Base-by-base conservation (phyloP, 768 basidiomycete species). In the Pilatotrama ljubarskyi region DNA sequence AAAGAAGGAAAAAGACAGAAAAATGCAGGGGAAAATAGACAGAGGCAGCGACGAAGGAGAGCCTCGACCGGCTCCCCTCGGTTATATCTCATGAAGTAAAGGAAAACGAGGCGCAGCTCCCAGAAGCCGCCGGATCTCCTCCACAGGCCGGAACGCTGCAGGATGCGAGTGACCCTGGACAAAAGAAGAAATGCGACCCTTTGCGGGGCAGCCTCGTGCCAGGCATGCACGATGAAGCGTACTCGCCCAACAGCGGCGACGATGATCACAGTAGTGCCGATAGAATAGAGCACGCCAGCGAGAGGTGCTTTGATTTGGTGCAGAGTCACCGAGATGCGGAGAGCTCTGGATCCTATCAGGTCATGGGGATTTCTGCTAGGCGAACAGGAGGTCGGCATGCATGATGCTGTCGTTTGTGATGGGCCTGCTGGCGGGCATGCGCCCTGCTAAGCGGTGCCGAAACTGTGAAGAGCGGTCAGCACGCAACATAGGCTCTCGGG, bases 21-120 rank as follows among this genome's bases (percentile, higher is more conserved):
- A 51, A 57, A 32, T 40, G 6, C 35, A 15, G 48, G 51, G 51
- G 32, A 58, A 54, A 53, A 36, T 1, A 29, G 40, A 25, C 50
- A 43, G 25, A 26, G 29, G 36, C 44, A 55, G 51, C 50, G 49
- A 47, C 29, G 58, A 32, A 40, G 38, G 25, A 38, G 36, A 58
- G 61, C 46, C 43, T 52, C 53, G 65, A 58, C 55, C 40, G 13
- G 20, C 36, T 29, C 49, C 51, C 42, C 24, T 56, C 63, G 63
- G 57, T 61, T 69, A 64, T 67, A 67, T 58, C 57, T 25, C 24
- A 15, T 63, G 60, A 56, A 47, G 61, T 63, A 63, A 69, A 55
- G 29, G 24, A 37, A 54, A 62, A 58, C 63, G 61, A 60, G 59
- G 57, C 54, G 54, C 40, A 17, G 48, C 24, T 22, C 48, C 15